phyloP scores from a whole-genome alignment of 495 filamentous ascomycete species.

The Chaetomium cochliodes region DNA sequence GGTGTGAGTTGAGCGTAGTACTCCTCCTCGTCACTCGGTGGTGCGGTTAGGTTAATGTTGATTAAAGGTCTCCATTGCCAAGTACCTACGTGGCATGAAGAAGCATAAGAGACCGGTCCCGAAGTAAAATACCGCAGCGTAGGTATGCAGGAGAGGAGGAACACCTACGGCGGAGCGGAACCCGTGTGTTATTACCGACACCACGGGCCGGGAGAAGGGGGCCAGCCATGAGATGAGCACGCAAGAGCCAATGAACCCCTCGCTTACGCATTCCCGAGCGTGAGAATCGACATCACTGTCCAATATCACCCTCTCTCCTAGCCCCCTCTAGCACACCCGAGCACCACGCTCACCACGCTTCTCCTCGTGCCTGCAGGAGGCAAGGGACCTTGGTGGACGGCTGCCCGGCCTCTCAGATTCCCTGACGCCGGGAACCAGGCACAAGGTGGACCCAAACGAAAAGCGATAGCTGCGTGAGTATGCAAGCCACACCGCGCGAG shows the following conservation, averaged over 20 bases:
- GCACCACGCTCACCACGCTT: not conserved
- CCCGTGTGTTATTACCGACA: not conserved
- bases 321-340: not conserved
- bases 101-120: not conserved
- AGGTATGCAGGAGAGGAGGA: not conserved
- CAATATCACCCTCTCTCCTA: not conserved
- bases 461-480: not conserved
- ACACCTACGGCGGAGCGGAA: not conserved
- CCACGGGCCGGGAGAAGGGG: not conserved
- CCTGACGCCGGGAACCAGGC: not conserved
- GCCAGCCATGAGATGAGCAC: not conserved
- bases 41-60: too few relatives aligned
- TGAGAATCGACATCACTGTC: not conserved
- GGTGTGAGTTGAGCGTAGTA: too few relatives aligned
- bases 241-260: not conserved
- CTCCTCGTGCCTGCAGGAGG: conserved; percentile 14
- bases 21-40: not conserved
- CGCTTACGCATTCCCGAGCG: not conserved
- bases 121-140: conserved; percentile 3
- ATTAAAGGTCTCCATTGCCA: not conserved
- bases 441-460: not conserved
- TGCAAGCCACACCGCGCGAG: not conserved
- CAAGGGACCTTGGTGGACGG: not conserved
- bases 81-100: not conserved
- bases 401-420: not conserved